Evolutionary conservation across 2,329 filamentous ascomycete genomes (phyloP), one percentile per base, ranked within the genome.

Genomic region (Chaetoscypha palmicola): DNA sequence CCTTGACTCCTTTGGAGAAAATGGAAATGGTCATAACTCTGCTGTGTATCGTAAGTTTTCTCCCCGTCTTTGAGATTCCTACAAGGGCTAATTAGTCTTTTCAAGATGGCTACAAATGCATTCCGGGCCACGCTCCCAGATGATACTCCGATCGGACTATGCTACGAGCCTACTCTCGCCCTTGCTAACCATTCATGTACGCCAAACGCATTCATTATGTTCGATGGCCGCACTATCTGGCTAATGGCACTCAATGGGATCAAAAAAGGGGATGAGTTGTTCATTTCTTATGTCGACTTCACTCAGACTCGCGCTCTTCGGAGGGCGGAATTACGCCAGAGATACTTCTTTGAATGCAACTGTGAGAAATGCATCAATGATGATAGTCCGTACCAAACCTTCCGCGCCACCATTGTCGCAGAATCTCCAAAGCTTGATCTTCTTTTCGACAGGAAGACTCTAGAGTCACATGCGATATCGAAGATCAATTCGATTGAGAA

Each of bases 131-230:
- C 66, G 20, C 75, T 80, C 41, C 59, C 63, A 2, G 75, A 81
- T 52, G 59, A 72, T 5, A 72, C 68, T 1, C 66, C 72, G 43
- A 66, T 70, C 1, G 77, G 76, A 19, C 64, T 79, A 22, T 81
- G 76, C 48, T 62, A 81, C 28, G 73, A 79, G 49, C 67, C 73
- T 1, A 68, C 44, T 2, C 32, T 61, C 10, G 53, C 58, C 46
- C 77, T 80, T 70, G 68, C 70, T 17, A 82, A 83, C 50, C 79
- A 83, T 57, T 77, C 76, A 0, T 83, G 79, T 50, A 58, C 71
- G 2, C 78, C 78, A 3, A 81, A 79, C 50, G 75, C 77, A 1
- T 65, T 71, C 37, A 72, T 82, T 12, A 68, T 72, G 33, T 80
- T 81, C 41, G 53, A 69, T 30, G 72, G 72, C 3, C 67, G 76